A percentile compares a stretch with the other conserved stretches of the same genome.
These are phyloP conservation scores for Tetrapyrgos nigripes DNA, from an alignment of 1,284 basidiomycete genomes.

Conservation along the genomic window DNA sequence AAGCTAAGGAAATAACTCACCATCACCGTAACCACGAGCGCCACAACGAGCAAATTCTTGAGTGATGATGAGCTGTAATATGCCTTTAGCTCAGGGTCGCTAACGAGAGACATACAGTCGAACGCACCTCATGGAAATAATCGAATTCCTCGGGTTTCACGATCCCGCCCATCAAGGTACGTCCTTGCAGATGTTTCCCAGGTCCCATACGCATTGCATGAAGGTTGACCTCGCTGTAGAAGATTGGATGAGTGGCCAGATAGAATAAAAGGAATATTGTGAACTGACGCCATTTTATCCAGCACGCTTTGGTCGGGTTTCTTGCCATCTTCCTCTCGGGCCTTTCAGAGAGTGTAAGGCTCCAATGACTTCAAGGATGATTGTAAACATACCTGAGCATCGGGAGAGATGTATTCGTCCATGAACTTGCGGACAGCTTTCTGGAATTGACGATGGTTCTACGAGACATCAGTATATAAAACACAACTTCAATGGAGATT, in stretches of 20 bases:
- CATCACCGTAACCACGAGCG: conserved; percentile 77
- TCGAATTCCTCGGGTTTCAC: conserved; percentile 90
- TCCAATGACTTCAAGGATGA: too few relatives aligned
- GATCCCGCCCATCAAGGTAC: conserved; percentile 80
- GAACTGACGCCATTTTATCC: conserved; percentile 72
- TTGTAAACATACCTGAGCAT: conserved; percentile 46
- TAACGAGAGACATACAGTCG: background rate
- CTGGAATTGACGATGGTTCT: conserved; percentile 59
- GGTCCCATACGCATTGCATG: conserved; percentile 93
- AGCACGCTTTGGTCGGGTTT: conserved; percentile 68
- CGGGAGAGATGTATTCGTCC: conserved; percentile 56
- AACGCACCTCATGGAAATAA: conserved; percentile 79
- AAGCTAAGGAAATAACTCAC: conserved; percentile 25
- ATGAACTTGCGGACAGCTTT: conserved; percentile 54
- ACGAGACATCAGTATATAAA: background rate
- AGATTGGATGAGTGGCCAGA: background rate
- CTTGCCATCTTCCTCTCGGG: conserved; percentile 81
- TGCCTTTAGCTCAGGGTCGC: conserved; percentile 8
- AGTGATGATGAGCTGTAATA: conserved; percentile 76
- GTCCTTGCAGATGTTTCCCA: conserved; percentile 84
- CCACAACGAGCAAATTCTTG: conserved; percentile 84
- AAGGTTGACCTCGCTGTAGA: conserved; percentile 67
- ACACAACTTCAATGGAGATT: background rate
- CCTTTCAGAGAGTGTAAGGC: conserved; percentile 39
- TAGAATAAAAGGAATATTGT: background rate